phyloP scores from a whole-genome alignment of 306 rosid species.

The Betula pendula region DNA sequence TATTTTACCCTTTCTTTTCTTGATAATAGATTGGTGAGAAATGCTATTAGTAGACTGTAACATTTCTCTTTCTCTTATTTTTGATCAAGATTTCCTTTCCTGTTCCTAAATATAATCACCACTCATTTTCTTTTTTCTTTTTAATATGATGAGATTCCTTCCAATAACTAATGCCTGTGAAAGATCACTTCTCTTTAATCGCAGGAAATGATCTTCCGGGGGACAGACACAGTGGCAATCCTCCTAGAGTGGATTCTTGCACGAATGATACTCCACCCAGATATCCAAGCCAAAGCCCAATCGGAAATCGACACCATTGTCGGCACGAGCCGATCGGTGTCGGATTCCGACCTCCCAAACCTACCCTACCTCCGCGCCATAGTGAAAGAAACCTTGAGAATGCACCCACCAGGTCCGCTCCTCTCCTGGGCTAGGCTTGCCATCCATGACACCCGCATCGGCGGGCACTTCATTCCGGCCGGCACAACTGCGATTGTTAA shows the following conservation, averaged over 20 bases:
- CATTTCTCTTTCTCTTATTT: too few species aligned
- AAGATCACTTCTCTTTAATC: neutral
- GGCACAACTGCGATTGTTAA: slow-evolving; percentile 83
- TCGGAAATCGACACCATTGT: slow-evolving; percentile 42
- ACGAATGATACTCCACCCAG: slow-evolving; percentile 79
- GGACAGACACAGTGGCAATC: slow-evolving; percentile 86
- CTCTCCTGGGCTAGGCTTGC: slow-evolving; percentile 88
- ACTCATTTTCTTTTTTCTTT: neutral
- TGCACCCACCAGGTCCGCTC: slow-evolving; percentile 84
- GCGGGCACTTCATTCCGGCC: slow-evolving; percentile 46
- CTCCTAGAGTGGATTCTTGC: slow-evolving; percentile 86
- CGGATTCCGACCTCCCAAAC: slow-evolving; percentile 55
- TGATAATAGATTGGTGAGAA: too few species aligned
- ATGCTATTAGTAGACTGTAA: too few species aligned
- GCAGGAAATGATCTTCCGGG: slow-evolving; percentile 88
- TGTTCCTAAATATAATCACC: neutral
- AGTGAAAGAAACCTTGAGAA: slow-evolving; percentile 65
- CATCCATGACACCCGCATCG: slow-evolving; percentile 53
- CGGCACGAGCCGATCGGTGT: slow-evolving; percentile 19
- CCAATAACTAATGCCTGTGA: too few species aligned
- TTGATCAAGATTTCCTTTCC: too few species aligned
- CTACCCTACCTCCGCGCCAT: slow-evolving; percentile 61
- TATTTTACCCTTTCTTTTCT: neutral
- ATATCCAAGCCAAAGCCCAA: slow-evolving; percentile 63
- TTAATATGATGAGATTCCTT: neutral